phyloP scores from a whole-genome alignment of 306 rosid species.

The Dicorynia guianensis region DNA sequence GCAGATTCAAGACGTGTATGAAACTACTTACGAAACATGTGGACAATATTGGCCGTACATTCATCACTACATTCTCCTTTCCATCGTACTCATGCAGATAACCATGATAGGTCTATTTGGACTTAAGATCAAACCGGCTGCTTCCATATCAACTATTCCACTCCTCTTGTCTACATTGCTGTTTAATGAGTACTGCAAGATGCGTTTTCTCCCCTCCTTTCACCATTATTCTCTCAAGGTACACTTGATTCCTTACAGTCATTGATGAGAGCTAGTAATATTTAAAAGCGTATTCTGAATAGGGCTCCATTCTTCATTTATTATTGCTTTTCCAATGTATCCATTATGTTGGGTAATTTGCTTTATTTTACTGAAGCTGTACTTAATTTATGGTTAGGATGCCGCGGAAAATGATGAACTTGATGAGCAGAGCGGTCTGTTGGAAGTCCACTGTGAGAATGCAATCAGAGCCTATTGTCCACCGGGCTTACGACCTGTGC shows the following conservation, averaged over 20 bases:
- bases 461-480: slow-evolving; percentile 73
- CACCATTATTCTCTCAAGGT: slow-evolving; percentile 71
- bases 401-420: slow-evolving; percentile 81
- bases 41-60: slow-evolving; percentile 92
- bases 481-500: slow-evolving; percentile 67
- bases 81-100: slow-evolving; percentile 84
- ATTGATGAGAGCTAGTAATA: background rate
- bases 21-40: slow-evolving; percentile 74
- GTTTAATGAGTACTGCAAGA: slow-evolving; percentile 90
- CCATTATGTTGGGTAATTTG: background rate
- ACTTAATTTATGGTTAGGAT: slow-evolving; percentile 48
- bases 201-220: slow-evolving; percentile 87
- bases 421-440: slow-evolving; percentile 54
- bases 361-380: background rate
- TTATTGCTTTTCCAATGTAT: background rate
- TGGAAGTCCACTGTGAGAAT: slow-evolving; percentile 69
- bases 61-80: slow-evolving; percentile 77
- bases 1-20: slow-evolving; percentile 90
- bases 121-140: slow-evolving; percentile 83
- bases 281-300: background rate
- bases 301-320: background rate
- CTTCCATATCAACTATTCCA: slow-evolving; percentile 81
- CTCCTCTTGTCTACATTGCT: slow-evolving; percentile 68
- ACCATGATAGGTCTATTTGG: slow-evolving; percentile 95
- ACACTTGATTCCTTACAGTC: background rate